Percentiles rank a stretch among this genome's conserved stretches.
Conservation (phyloP, 1,284 basidiomycete species). For the Fomitopsis palustris region DNA sequence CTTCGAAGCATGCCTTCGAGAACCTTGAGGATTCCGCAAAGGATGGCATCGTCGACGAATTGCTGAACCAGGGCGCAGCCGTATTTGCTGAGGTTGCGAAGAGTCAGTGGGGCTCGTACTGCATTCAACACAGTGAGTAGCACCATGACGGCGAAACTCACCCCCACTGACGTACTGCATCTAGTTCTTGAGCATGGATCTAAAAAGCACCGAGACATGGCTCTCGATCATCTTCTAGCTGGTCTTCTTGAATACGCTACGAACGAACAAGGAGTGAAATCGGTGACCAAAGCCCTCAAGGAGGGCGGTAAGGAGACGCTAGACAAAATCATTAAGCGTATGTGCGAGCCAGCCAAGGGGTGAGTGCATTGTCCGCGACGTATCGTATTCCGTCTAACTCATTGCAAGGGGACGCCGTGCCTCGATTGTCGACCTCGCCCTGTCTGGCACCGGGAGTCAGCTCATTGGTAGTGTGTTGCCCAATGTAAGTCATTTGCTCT, state of each 20-base stretch:
- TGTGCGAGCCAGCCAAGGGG: conserved; percentile 82
- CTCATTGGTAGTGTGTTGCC: conserved; percentile 76
- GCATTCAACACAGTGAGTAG: conserved; percentile 73
- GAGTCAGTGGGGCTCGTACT: conserved; percentile 84
- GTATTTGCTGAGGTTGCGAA: conserved; percentile 76
- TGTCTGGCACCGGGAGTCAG: conserved; percentile 80
- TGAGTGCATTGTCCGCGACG: conserved; percentile 25
- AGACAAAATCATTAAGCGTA: conserved; percentile 66
- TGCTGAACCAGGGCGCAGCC: conserved; percentile 63
- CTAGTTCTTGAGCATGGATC: conserved; percentile 79
- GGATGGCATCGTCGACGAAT: conserved; percentile 75
- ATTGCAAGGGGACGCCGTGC: conserved; percentile 62
- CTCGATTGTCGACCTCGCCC: conserved; percentile 77
- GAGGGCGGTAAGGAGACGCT: conserved; percentile 74
- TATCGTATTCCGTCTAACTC: not conserved
- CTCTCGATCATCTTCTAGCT: conserved; percentile 66
- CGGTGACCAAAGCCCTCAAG: conserved; percentile 78
- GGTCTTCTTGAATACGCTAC: conserved; percentile 74
- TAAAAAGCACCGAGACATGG: conserved; percentile 63
- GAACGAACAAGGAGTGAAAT: conserved; percentile 80
- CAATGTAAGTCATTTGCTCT: conserved; percentile 40
- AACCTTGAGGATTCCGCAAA: conserved; percentile 80
- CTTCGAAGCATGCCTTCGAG: conserved; percentile 71
- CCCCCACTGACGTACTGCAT: conserved; percentile 2
- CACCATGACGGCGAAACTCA: not conserved